A percentile compares a stretch with the other conserved stretches of the same genome.
phyloP scores from a whole-genome alignment of 352 stramenopile species.

The Globisporangium nagaii region DNA sequence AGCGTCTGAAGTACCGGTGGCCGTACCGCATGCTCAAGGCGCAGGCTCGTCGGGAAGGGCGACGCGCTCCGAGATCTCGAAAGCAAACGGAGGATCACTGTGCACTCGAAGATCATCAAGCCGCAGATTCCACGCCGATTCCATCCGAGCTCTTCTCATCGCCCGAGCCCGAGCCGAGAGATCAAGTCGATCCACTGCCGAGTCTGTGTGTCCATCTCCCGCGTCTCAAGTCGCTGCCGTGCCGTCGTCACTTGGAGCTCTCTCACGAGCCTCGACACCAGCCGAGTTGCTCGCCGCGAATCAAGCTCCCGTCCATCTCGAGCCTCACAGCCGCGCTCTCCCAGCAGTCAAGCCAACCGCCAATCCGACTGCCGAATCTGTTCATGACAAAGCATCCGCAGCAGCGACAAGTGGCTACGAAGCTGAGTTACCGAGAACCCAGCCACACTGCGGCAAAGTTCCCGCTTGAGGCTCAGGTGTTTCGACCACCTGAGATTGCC shows the following conservation, averaged over 20 bases:
- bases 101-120: neutral
- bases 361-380: neutral
- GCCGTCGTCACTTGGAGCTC: neutral
- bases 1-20: conserved; percentile 38
- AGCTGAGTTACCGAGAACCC: neutral
- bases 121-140: no score
- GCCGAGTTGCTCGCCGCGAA: no score
- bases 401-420: neutral
- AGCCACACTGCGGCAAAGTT: neutral
- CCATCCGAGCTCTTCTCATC: neutral
- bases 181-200: neutral
- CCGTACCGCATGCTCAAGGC: conserved; percentile 44
- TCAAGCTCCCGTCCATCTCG: neutral
- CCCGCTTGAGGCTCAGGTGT: neutral
- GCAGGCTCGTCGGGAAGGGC: conserved; percentile 19
- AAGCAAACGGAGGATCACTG: neutral
- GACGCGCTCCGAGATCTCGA: neutral
- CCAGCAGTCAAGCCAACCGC: neutral
- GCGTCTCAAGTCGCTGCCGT: neutral
- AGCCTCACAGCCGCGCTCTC: neutral
- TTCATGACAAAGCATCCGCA: neutral
- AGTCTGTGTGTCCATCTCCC: neutral
- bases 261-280: neutral
- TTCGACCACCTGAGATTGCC: no score
- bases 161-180: neutral